Percentiles rank a stretch among this genome's conserved stretches.
Conservation (phyloP, 805 yeast genomes). For the Saccharomyces paradoxus region DNA sequence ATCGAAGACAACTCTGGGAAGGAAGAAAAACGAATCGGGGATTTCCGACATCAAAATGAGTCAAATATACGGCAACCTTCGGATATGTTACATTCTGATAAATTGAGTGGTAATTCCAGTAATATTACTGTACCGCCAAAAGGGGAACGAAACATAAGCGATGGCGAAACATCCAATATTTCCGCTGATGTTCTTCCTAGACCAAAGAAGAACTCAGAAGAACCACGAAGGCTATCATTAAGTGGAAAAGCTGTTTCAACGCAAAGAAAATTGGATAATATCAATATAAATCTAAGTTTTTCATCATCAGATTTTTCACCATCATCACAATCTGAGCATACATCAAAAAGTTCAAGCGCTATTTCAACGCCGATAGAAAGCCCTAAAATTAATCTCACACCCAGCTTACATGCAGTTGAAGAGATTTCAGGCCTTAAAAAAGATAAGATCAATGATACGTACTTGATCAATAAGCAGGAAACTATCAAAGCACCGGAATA, state of each 20-base stretch:
- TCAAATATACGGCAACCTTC: background rate
- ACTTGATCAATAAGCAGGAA: background rate
- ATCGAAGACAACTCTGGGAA: background rate
- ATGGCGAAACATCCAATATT: background rate
- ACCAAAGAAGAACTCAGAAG: background rate
- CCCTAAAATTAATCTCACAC: constrained; percentile 4
- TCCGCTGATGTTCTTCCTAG: background rate
- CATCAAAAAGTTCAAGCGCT: constrained; percentile 1
- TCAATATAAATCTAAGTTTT: background rate
- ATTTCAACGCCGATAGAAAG: constrained; percentile 14
- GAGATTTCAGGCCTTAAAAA: background rate
- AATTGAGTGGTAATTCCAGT: background rate
- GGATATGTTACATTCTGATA: background rate
- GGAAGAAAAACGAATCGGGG: background rate
- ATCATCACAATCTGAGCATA: background rate
- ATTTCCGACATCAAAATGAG: background rate
- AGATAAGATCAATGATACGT: background rate
- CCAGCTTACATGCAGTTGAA: background rate
- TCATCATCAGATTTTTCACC: constrained; percentile 9
- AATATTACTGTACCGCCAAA: background rate
- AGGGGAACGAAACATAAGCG: background rate
- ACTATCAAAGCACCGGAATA: background rate
- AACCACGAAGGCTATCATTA: background rate
- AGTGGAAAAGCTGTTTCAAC: background rate
- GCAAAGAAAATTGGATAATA: background rate